Conservation (phyloP, 192 early-diverging fungal species). For the Gamsiella multidivaricata region DNA sequence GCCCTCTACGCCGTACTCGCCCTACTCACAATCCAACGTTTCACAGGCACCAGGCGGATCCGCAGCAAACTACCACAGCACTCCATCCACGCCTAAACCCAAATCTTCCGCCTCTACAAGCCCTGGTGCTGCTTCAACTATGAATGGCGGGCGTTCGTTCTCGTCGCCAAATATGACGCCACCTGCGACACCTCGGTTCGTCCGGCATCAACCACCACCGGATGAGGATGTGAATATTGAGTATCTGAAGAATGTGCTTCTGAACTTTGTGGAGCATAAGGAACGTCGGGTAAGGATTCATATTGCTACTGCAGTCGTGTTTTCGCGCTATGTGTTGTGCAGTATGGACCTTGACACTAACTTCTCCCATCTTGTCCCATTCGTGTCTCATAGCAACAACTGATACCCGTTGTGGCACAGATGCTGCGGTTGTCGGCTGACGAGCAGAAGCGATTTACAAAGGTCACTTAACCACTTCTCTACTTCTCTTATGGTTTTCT, state of each 20-base stretch:
- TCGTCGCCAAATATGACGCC: constrained; percentile 15
- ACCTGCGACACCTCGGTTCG: constrained; percentile 24
- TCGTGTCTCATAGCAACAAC: constrained; percentile 57
- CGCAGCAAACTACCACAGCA: not conserved
- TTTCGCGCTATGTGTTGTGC: too few species aligned
- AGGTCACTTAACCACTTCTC: too few species aligned
- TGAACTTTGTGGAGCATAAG: constrained; percentile 82
- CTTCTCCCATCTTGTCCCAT: constrained; percentile 3
- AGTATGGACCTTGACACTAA: not conserved
- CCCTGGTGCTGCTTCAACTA: too few species aligned
- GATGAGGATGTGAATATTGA: constrained; percentile 75
- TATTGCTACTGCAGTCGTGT: too few species aligned
- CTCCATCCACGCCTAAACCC: constrained; percentile 10
- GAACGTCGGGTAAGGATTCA: constrained; percentile 68
- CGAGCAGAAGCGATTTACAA: constrained; percentile 65
- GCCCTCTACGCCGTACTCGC: constrained; percentile 26
- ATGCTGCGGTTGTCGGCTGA: constrained; percentile 74
- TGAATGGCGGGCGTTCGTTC: not conserved
- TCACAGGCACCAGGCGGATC: constrained; percentile 14
- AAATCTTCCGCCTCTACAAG: too few species aligned
- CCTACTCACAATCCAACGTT: constrained; percentile 8
- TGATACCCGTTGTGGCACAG: constrained; percentile 77
- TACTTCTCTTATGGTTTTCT: too few species aligned
- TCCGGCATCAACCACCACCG: not conserved
- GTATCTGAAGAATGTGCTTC: constrained; percentile 76